These are phyloP conservation scores for Yamadazyma trypodendri DNA, from an alignment of 1,139 yeast genomes.

Conservation along the genomic window DNA sequence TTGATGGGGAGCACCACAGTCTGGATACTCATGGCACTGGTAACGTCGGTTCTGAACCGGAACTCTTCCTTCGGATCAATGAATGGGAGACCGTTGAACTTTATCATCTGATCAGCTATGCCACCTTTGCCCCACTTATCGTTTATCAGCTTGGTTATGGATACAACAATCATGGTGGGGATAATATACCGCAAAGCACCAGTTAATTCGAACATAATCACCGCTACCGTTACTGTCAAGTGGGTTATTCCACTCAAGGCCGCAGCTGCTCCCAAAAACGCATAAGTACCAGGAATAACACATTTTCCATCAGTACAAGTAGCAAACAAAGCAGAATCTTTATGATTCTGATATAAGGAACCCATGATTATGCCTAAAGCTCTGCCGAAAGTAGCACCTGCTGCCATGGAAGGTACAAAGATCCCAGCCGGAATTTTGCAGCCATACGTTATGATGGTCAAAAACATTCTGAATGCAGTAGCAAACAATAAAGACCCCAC, in stretches of 20 bases:
- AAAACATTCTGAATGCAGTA: conserved; percentile 63
- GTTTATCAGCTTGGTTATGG: conserved; percentile 77
- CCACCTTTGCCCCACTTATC: conserved; percentile 81
- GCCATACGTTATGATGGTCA: conserved; percentile 86
- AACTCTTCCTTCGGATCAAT: conserved; percentile 75
- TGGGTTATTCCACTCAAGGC: conserved; percentile 93
- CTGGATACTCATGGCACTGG: conserved; percentile 63
- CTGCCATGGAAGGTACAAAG: conserved; percentile 95
- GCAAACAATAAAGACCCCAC: conserved; percentile 64
- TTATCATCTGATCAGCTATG: conserved; percentile 93
- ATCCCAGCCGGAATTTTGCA: conserved; percentile 94
- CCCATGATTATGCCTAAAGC: conserved; percentile 75
- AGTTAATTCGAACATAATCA: conserved; percentile 92
- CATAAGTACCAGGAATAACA: conserved; percentile 90
- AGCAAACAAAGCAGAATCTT: conserved; percentile 45
- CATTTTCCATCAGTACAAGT: conserved; percentile 52
- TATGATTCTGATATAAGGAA: conserved; percentile 43
- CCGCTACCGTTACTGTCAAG: conserved; percentile 87
- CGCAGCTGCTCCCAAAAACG: conserved; percentile 97
- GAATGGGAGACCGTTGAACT: conserved; percentile 83
- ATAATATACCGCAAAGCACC: conserved; percentile 88
- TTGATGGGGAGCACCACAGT: conserved; percentile 50
- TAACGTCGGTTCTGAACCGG: conserved; percentile 52
- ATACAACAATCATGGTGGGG: conserved; percentile 95
- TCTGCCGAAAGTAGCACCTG: conserved; percentile 93